Conservation (phyloP, 768 basidiomycete species). For the Lepiota brunneoincarnata region DNA sequence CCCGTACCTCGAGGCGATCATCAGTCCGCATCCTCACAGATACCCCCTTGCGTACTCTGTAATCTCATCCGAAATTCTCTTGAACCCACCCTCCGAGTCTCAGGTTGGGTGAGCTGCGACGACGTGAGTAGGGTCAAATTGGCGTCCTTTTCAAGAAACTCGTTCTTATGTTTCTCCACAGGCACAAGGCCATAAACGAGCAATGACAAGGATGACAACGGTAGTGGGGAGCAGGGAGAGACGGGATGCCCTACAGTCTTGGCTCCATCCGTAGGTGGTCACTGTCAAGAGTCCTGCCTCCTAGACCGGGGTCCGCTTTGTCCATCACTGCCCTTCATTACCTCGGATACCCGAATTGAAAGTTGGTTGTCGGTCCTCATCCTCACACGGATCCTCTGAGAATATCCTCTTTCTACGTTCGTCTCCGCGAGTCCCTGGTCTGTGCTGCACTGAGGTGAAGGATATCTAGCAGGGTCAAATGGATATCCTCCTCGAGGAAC, state of each 20-base stretch:
- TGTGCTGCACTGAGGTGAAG: slow-evolving; percentile 1
- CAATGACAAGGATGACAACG: not conserved
- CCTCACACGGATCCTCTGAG: not conserved
- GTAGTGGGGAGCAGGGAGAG: not conserved
- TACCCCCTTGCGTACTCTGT: no score
- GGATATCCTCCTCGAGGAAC: not conserved
- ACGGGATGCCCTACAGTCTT: not conserved
- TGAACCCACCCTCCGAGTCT: no score
- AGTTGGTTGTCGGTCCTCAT: not conserved
- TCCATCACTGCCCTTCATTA: not conserved
- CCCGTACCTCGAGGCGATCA: no score
- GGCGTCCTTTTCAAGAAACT: not conserved
- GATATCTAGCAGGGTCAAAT: slow-evolving; percentile 6
- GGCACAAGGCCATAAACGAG: not conserved
- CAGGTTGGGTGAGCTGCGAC: no score
- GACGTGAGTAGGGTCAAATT: slow-evolving; percentile 7
- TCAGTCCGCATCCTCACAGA: no score
- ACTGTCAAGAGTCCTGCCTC: no score
- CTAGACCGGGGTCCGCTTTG: no score
- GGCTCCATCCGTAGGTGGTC: not conserved
- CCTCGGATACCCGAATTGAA: not conserved
- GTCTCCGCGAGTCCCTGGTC: not conserved
- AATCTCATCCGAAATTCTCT: no score
- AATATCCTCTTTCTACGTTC: not conserved
- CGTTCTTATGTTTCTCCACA: not conserved